phyloP scores from a whole-genome alignment of 2,329 filamentous ascomycete species.

The Fusarium acutatum region DNA sequence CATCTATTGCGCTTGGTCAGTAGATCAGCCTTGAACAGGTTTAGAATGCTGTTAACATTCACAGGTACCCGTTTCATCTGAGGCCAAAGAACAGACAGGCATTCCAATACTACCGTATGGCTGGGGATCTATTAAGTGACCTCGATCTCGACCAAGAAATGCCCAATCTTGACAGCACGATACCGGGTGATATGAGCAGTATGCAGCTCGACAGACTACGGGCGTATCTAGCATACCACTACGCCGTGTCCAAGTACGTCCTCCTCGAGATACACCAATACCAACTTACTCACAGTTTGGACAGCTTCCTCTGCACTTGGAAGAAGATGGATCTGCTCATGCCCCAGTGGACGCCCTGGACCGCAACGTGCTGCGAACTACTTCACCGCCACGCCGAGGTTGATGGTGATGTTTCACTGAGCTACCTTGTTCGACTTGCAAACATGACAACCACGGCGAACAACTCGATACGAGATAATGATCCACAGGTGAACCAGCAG shows the following conservation, averaged over 20 bases:
- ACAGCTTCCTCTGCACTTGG: conserved; percentile 53
- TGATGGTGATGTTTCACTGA: conserved; percentile 54
- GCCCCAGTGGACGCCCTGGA: conserved; percentile 53
- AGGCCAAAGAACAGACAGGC: conserved; percentile 60
- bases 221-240: conserved; percentile 57
- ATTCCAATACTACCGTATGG: conserved; percentile 62
- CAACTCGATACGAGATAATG: conserved; percentile 42
- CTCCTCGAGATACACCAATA: not conserved
- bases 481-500: conserved; percentile 50
- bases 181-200: not conserved
- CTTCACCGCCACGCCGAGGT: conserved; percentile 50
- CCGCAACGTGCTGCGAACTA: conserved; percentile 54
- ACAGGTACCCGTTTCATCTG: conserved; percentile 64
- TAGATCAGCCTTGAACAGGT: not conserved
- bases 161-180: not conserved
- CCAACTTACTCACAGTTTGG: conserved; percentile 14
- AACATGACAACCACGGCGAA: conserved; percentile 52
- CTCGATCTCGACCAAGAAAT: conserved; percentile 57
- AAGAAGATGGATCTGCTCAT: conserved; percentile 43
- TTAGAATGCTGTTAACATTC: not conserved
- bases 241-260: conserved; percentile 53
- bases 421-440: conserved; percentile 54
- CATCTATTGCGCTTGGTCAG: conserved; percentile 66
- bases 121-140: conserved; percentile 58
- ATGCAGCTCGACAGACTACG: conserved; percentile 54